Conservation (phyloP, 106 monocot genomes). For the Allium sativum region DNA sequence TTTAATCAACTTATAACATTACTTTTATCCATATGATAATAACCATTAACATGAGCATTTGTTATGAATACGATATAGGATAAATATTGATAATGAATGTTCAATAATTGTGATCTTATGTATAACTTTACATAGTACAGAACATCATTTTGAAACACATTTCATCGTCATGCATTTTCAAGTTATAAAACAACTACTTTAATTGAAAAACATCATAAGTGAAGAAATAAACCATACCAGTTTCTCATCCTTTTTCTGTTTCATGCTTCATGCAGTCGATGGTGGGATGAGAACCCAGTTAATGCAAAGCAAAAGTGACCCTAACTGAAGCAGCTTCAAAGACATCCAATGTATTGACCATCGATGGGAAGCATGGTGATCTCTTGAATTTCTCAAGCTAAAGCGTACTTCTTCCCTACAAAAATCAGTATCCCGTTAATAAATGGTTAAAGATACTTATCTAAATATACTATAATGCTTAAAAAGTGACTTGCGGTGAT, state of each 20-base stretch:
- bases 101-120: background rate
- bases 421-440: background rate
- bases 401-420: conserved; percentile 10
- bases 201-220: too few relatives aligned
- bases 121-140: background rate
- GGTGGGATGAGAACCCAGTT: conserved; percentile 53
- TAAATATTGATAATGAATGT: too few relatives aligned
- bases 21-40: too few relatives aligned
- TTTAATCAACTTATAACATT: too few relatives aligned
- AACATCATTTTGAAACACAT: background rate
- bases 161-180: too few relatives aligned
- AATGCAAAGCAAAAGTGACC: conserved; percentile 18
- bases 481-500: background rate
- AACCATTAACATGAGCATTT: too few relatives aligned
- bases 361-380: conserved; percentile 62
- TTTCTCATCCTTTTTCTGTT: too few relatives aligned
- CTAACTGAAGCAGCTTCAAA: conserved; percentile 31
- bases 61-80: too few relatives aligned
- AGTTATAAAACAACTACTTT: too few relatives aligned
- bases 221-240: too few relatives aligned
- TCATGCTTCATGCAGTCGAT: conserved; percentile 22
- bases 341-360: conserved; percentile 53
- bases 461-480: background rate
- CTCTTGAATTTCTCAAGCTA: conserved; percentile 44
- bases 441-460: background rate